Evolutionary conservation across 805 yeast species (phyloP), one percentile per base, ranked within the genome.

Genomic region (Candida tallmaniae): DNA sequence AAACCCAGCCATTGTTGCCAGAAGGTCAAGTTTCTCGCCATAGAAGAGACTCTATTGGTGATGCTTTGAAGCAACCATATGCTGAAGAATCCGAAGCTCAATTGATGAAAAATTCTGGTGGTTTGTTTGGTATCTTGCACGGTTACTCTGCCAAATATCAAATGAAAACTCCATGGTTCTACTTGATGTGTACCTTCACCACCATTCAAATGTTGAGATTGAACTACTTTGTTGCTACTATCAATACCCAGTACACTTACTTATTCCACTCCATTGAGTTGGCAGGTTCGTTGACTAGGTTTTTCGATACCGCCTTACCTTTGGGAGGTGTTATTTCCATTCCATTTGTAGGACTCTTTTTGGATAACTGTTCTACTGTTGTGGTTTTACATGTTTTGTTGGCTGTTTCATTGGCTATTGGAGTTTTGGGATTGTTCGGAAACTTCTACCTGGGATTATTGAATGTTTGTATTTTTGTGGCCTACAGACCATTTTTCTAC

Each of bases 151-250:
- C 76, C 7, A 44, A 58, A 23, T 62, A 56, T 37, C 80, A 74
- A 52, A 58, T 74, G 50, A 62, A 58, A 39, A 67, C 78, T 2
- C 70, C 65, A 35, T 74, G 79, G 79, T 74, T 74, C 44, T 44
- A 54, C 28, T 55, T 74, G 27, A 71, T 73, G 59, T 65, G 75
- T 44, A 31, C 59, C 19, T 73, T 73, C 48, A 61, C 76, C n/a
- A 71, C 74, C 14, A 65, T 74, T 39, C 77, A 70, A 54, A 74
- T 74, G 80, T 60, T 74, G 39, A 57, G 80, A 46, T 55, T 74
- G 36, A 74, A 74, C 53, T 74, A 74, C 53, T 74, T 74, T 51
- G 80, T 74, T 32, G 79, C 80, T 16, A 74, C 80, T 12, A 62
- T 74, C 38, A 66, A 70, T 34, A 63, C 79, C n/a, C 80, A 74